phyloP scores from a whole-genome alignment of 176 grass and related monocot genomes.

The Oryza meridionalis region DNA sequence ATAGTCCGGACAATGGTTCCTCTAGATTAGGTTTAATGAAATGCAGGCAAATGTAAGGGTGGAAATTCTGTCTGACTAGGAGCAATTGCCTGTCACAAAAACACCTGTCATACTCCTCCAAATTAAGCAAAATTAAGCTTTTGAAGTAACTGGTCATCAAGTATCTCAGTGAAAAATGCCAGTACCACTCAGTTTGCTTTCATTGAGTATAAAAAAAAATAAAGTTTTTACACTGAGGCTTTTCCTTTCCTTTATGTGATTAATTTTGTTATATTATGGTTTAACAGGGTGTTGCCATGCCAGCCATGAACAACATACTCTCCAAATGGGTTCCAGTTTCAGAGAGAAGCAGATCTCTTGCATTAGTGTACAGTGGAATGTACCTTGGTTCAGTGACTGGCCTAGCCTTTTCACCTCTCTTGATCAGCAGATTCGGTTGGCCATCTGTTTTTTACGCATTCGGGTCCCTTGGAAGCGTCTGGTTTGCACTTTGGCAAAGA shows the following conservation, averaged over 20 bases:
- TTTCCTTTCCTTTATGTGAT: constrained; percentile 13
- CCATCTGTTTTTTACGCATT: constrained; percentile 96
- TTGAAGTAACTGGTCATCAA: neutral
- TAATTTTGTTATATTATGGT: constrained; percentile 23
- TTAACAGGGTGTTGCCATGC: constrained; percentile 96
- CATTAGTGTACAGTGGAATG: constrained; percentile 97
- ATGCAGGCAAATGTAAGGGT: neutral
- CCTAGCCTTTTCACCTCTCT: constrained; percentile 82
- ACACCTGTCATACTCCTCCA: neutral
- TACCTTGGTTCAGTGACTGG: constrained; percentile 96
- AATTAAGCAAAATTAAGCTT: neutral
- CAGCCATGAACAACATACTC: constrained; percentile 95
- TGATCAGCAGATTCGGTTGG: constrained; percentile 94
- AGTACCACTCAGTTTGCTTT: neutral
- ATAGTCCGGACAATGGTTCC: neutral
- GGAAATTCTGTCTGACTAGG: neutral
- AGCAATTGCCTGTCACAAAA: neutral
- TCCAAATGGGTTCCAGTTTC: constrained; percentile 97
- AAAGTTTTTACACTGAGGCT: neutral
- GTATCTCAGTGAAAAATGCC: neutral
- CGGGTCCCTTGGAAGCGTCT: constrained; percentile 88
- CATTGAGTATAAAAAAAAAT: no score
- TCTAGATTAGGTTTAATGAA: constrained; percentile 8
- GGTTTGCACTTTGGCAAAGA: constrained; percentile 80
- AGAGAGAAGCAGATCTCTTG: constrained; percentile 96